Evolutionary conservation across 148 eudicot genomes (phyloP).

Genomic region (Nepenthes mirabilis): DNA sequence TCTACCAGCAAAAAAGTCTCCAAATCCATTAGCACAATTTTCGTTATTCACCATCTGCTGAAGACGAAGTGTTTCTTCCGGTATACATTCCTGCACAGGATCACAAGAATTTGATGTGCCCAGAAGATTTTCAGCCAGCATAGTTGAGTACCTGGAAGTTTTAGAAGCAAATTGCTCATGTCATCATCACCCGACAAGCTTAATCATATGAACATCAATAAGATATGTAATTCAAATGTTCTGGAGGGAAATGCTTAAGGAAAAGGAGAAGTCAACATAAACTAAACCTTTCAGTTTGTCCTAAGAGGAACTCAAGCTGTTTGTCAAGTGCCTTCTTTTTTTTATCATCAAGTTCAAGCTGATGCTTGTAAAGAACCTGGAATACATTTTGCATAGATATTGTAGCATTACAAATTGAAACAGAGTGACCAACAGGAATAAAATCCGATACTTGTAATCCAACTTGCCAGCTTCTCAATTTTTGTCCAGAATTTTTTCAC

Average conservation of each 20-base stretch:
- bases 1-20: slow-evolving; percentile 45
- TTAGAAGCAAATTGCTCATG: slow-evolving; percentile 10
- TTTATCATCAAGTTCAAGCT: slow-evolving; percentile 74
- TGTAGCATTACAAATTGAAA: background rate
- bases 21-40: slow-evolving; percentile 15
- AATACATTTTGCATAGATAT: slow-evolving; percentile 8
- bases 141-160: slow-evolving; percentile 76
- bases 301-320: slow-evolving; percentile 94
- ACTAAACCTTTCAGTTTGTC: slow-evolving; percentile 89
- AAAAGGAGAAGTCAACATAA: background rate
- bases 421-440: background rate
- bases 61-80: slow-evolving; percentile 16
- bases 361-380: slow-evolving; percentile 93
- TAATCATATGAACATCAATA: background rate
- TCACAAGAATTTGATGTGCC: slow-evolving; percentile 33
- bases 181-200: slow-evolving; percentile 9
- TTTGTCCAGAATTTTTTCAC: slow-evolving; percentile 96
- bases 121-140: slow-evolving; percentile 95
- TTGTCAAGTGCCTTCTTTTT: slow-evolving; percentile 92
- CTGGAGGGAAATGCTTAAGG: background rate
- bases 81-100: slow-evolving; percentile 16
- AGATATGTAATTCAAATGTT: background rate
- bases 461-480: slow-evolving; percentile 96
- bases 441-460: slow-evolving; percentile 1
- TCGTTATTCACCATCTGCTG: slow-evolving; percentile 29